Evolutionary conservation across 495 filamentous ascomycete genomes (phyloP), one percentile per base, ranked within the genome.

Genomic region (Tuber calosporum): DNA sequence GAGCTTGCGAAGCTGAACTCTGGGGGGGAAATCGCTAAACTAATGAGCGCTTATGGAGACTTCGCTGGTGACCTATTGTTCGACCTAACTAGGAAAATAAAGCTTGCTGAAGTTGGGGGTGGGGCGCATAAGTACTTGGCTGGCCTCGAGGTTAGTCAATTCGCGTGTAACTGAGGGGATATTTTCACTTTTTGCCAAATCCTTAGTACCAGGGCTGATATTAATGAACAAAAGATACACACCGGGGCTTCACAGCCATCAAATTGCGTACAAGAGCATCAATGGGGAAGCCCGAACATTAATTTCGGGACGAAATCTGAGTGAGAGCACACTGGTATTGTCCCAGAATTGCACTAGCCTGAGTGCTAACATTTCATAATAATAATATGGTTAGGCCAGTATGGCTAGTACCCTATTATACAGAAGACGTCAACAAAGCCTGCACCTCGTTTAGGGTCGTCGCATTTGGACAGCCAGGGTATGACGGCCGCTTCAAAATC

Each of bases 81-180:
- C 5, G 70, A 74, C 26, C 20, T 74, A 20, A 53, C 37, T 8
- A 68, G 71, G 71, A 74, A 43, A 22, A 17, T 75, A 40, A n/a
- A 38, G 38, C 42, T 37, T 40, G 37, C 41, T 7, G 71, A 74
- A 34, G 42, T 37, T 74, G 9, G 15, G 3, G 11, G 53, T 1
- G 53, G 0, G 53, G 17, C 7, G 26, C 53, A 34, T 5, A 62
- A 17, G 26, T 62, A 62, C 53, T 30, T 62, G 26, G 53, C 53
- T 62, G 53, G 53, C 53, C 5, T 62, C 19, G 26, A 62, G 53
- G 53, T 62, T 62, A 19, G 53, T 62, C 3, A 7, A 34, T 62
- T 13, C 4, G 11, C 17, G 30, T 15, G 4, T 5, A 30, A 6
- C 13, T 4, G 0, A 34, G 11, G 30, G 53, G 26, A 34, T 62